These are phyloP conservation scores for Aspergillus leporis DNA, from an alignment of 495 filamentous ascomycete genomes.

Conservation along the genomic window DNA sequence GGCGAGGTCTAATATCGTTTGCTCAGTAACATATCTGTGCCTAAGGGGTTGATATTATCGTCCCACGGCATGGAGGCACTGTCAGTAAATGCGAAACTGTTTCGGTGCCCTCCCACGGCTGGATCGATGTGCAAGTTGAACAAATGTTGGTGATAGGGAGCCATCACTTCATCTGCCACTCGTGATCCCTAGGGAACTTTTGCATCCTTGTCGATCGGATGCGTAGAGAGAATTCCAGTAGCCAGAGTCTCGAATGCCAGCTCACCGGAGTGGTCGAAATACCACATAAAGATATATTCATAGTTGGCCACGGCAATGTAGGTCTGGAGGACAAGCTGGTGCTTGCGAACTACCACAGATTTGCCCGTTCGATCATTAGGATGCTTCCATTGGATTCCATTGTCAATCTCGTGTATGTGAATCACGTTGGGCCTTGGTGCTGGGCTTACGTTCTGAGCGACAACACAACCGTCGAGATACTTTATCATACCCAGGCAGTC, in stretches of 20 bases:
- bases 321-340: background rate
- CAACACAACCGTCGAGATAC: background rate
- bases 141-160: constrained; percentile 73
- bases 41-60: background rate
- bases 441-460: background rate
- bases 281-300: constrained; percentile 73
- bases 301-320: constrained; percentile 49
- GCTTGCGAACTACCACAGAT: background rate
- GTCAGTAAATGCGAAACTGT: background rate
- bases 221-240: constrained; percentile 74
- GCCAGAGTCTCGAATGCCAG: constrained; percentile 71
- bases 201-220: constrained; percentile 55
- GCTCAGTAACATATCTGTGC: background rate
- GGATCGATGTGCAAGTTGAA: constrained; percentile 80
- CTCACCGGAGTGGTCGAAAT: constrained; percentile 75
- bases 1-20: background rate
- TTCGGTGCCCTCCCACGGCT: constrained; percentile 56
- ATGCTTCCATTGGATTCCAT: constrained; percentile 5
- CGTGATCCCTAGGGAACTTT: constrained; percentile 67
- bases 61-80: background rate
- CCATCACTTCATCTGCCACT: constrained; percentile 74
- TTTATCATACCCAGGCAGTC: background rate
- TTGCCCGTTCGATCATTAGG: background rate
- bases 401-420: background rate
- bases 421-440: background rate